A percentile compares a stretch with the other conserved stretches of the same genome.
These are phyloP conservation scores for Durusdinium trenchii DNA, from an alignment of 73 alveolate species.

Conservation along the genomic window DNA sequence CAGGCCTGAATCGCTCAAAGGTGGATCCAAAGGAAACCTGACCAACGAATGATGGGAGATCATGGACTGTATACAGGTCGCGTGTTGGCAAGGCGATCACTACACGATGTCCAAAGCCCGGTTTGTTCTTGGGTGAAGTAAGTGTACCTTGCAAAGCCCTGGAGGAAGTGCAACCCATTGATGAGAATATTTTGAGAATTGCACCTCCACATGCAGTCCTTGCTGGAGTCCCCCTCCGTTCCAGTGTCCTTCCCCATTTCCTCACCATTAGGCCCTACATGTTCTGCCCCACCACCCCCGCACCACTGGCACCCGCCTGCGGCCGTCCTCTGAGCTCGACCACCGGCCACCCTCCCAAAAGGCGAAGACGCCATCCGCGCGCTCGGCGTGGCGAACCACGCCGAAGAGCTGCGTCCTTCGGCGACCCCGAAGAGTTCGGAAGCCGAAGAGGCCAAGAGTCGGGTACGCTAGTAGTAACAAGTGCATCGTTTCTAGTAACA, in stretches of 20 bases:
- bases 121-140: too few relatives aligned
- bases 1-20: conserved; percentile 77
- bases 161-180: too few relatives aligned
- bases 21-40: conserved; percentile 92
- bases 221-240: too few relatives aligned
- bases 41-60: not conserved
- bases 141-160: too few relatives aligned
- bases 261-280: too few relatives aligned
- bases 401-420: conserved; percentile 91
- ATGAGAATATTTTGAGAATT: too few relatives aligned
- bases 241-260: too few relatives aligned
- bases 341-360: conserved; percentile 80
- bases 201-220: too few relatives aligned
- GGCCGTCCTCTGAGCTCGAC: conserved; percentile 77
- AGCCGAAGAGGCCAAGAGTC: not conserved
- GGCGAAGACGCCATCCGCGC: conserved; percentile 92
- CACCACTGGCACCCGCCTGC: conserved; percentile 76
- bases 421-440: not conserved
- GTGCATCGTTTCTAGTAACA: too few relatives aligned
- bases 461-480: too few relatives aligned
- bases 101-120: too few relatives aligned
- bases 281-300: too few relatives aligned
- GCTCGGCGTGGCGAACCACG: conserved; percentile 89
- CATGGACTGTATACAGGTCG: not conserved
- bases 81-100: not conserved